Evolutionary conservation across 148 eudicot species (phyloP).

Genomic region (Chenopodium album): DNA sequence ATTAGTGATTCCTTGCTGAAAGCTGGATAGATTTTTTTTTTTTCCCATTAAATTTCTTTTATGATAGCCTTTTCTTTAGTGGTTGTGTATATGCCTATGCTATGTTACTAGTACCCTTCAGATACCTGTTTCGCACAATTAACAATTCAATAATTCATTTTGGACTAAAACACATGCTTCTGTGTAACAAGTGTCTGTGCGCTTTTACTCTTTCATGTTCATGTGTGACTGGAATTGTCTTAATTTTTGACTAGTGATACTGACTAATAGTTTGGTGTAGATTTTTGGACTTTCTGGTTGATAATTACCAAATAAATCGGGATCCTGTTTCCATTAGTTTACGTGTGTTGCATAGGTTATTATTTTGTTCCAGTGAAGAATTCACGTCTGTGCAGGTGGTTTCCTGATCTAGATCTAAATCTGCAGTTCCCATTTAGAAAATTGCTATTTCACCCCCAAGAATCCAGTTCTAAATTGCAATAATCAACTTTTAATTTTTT

Average conservation of each 20-base stretch:
- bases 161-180: not conserved
- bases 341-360: not conserved
- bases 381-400: too few relatives aligned
- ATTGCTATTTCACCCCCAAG: too few relatives aligned
- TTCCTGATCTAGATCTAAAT: too few relatives aligned
- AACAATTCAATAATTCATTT: too few relatives aligned
- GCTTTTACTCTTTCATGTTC: not conserved
- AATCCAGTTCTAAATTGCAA: too few relatives aligned
- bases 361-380: too few relatives aligned
- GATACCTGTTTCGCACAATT: not conserved
- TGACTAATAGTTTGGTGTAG: not conserved
- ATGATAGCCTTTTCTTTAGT: too few relatives aligned
- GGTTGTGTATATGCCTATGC: not conserved
- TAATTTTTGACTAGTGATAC: not conserved
- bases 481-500: too few relatives aligned
- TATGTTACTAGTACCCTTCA: not conserved
- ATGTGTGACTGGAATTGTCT: not conserved
- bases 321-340: not conserved
- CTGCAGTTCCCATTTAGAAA: too few relatives aligned
- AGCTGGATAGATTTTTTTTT: too few relatives aligned
- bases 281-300: not conserved
- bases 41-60: too few relatives aligned
- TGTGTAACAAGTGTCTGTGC: not conserved
- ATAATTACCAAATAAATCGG: not conserved
- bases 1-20: too few relatives aligned